These are phyloP conservation scores for Tuber aestivum DNA, from an alignment of 495 filamentous ascomycete genomes.

Conservation along the genomic window DNA sequence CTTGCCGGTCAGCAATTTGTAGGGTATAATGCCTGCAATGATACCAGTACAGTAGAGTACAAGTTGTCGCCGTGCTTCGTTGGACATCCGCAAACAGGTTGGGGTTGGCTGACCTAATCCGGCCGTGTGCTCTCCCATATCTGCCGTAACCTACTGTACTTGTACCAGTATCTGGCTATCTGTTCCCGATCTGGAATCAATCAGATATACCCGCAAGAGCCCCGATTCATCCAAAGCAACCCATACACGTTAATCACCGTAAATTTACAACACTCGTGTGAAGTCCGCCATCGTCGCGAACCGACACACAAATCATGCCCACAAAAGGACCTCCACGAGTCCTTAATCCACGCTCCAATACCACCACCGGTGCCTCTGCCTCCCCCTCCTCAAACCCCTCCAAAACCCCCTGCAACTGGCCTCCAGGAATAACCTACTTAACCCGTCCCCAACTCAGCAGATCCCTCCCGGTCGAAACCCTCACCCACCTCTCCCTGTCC, in stretches of 20 bases:
- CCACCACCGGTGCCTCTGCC: constrained; percentile 1
- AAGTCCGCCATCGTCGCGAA: constrained; percentile 2
- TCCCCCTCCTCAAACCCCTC: constrained; percentile 9
- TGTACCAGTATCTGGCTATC: too few species aligned
- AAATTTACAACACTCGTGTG: neutral
- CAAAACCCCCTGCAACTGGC: constrained; percentile 51
- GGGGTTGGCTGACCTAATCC: neutral
- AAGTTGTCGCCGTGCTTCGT: neutral
- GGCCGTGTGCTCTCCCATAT: neutral
- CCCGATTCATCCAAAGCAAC: neutral
- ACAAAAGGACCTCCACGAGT: constrained; percentile 6
- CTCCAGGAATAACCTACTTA: constrained; percentile 52
- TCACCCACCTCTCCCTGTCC: constrained; percentile 38
- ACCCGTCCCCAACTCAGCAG: constrained; percentile 49
- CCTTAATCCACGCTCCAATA: neutral
- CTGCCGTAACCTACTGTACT: neutral
- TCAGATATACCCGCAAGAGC: neutral
- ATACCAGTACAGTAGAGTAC: neutral
- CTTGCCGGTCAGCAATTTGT: neutral
- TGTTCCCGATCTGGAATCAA: neutral
- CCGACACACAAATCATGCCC: constrained; percentile 15
- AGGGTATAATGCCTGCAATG: neutral
- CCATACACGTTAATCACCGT: neutral
- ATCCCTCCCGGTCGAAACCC: constrained; percentile 45
- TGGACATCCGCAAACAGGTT: neutral